Conservation (phyloP, 768 basidiomycete genomes). For the Auriscalpium vulgare region DNA sequence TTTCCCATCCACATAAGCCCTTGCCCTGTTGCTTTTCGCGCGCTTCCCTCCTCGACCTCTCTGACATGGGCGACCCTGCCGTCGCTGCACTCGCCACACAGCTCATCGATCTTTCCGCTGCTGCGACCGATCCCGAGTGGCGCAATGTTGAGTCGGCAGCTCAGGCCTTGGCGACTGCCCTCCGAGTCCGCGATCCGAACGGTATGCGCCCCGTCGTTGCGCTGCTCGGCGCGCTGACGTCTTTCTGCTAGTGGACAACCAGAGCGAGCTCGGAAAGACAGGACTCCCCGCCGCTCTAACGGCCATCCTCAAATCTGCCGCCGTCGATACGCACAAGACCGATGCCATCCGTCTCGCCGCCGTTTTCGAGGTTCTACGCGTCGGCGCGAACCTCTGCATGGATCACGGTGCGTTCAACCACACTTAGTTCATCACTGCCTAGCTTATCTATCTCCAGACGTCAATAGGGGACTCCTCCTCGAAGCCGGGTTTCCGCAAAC, state of each 20-base stretch:
- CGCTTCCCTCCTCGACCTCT: not conserved
- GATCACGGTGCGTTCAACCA: conserved; percentile 54
- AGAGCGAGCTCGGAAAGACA: conserved; percentile 58
- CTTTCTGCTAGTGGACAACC: conserved; percentile 50
- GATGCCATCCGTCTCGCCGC: conserved; percentile 38
- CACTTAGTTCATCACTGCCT: not conserved
- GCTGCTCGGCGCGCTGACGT: not conserved
- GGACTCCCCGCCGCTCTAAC: conserved; percentile 58
- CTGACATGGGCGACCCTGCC: conserved; percentile 6
- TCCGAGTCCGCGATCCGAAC: conserved; percentile 7
- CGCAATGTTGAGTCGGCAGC: conserved; percentile 7
- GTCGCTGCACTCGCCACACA: conserved; percentile 8
- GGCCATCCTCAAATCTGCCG: conserved; percentile 48
- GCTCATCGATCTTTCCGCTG: not conserved
- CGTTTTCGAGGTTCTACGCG: conserved; percentile 63
- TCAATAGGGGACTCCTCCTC: conserved; percentile 62
- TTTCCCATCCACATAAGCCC: no score
- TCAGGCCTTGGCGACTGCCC: conserved; percentile 9
- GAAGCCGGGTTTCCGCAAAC: conserved; percentile 65
- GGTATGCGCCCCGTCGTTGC: not conserved
- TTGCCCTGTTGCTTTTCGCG: no score
- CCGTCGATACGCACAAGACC: conserved; percentile 41
- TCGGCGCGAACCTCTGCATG: conserved; percentile 78
- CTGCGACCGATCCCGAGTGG: conserved; percentile 11
- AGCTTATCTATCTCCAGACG: conserved; percentile 39